Percentiles rank a stretch among this genome's conserved stretches.
These are phyloP conservation scores for Penicillium italicum DNA, from an alignment of 2,329 filamentous ascomycete genomes.

Conservation along the genomic window DNA sequence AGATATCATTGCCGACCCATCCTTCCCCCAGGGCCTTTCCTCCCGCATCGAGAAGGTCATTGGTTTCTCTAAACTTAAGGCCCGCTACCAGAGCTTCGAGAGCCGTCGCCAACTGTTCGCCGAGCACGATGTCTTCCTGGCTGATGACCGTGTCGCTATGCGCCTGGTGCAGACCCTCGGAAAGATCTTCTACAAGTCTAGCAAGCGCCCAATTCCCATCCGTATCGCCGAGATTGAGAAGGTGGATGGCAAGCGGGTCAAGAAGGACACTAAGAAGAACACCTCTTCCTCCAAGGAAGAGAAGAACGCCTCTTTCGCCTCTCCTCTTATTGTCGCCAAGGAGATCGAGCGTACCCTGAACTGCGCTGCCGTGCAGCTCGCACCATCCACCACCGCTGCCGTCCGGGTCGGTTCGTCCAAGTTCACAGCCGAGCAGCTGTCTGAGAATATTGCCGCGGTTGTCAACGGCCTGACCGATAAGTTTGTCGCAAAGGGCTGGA, in stretches of 20 bases:
- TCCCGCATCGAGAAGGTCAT: conserved; percentile 72
- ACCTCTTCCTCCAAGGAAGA: conserved; percentile 42
- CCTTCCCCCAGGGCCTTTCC: conserved; percentile 65
- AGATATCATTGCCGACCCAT: conserved; percentile 71
- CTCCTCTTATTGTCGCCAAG: conserved; percentile 64
- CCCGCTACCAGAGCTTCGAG: conserved; percentile 87
- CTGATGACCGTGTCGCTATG: conserved; percentile 77
- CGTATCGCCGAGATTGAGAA: conserved; percentile 63
- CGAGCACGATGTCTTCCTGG: conserved; percentile 91
- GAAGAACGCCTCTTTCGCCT: conserved; percentile 49
- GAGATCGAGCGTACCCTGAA: conserved; percentile 76
- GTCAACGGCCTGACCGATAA: conserved; percentile 67
- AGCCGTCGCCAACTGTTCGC: conserved; percentile 74
- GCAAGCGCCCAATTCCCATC: conserved; percentile 84
- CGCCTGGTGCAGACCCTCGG: conserved; percentile 74
- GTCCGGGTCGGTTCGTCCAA: conserved; percentile 73
- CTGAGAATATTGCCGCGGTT: conserved; percentile 75
- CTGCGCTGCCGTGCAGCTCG: conserved; percentile 75
- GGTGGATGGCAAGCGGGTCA: conserved; percentile 57
- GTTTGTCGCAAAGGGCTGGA: conserved; percentile 82
- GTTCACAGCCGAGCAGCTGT: conserved; percentile 71
- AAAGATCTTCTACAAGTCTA: conserved; percentile 88
- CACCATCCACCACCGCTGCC: conserved; percentile 73
- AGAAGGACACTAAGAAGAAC: conserved; percentile 51
- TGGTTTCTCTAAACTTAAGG: conserved; percentile 78